Evolutionary conservation across 257 asterid genomes (phyloP), one percentile per base, ranked within the genome.

Genomic region (Nicotiana benthamiana): DNA sequence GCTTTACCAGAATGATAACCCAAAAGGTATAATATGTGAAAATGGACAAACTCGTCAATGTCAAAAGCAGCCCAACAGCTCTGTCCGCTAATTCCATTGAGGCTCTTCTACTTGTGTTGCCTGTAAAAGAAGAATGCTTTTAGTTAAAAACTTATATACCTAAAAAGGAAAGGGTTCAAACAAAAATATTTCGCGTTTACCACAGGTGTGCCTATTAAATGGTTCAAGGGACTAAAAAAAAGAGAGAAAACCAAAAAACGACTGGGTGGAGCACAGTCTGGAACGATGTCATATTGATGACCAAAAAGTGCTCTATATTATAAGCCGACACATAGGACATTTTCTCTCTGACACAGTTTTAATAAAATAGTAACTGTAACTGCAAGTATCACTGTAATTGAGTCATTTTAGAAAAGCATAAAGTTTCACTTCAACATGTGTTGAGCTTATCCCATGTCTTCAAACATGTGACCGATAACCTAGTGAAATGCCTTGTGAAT

Each of bases 1-100:
- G 82, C 34, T 94, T 88, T 51, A 93, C 97, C 97, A 94, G 88
- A 82, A 94, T 90, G 84, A 94, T 87, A 62, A 94, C 93, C 98
- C 97, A 94, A 82, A 94, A 90, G 62, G 97, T 94, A 82, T 94
- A 94, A 84, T 94, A 94, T 20, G 97, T 93, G 90, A 94, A 94
- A 77, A 93, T 86, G 70, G 95, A 88, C 87, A 93, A 83, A 88
- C 98, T 94, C 75, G 87, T 88, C 82, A 88, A 77, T 12, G 98
- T 90, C 65, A 93, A 87, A 75, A 93, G 89, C 87, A 90, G 85
- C 82, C 98, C 97, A 3, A 91, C 86, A 1, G 93, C 96, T 84
- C 92, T 90, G 86, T 94, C 97, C 30, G 96, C 98, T 79, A 94
- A 72, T 62, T 94, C 97, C 96, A 91, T 91, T 5, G 18, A 43